Evolutionary conservation across 805 yeast genomes (phyloP), one percentile per base, ranked within the genome.

Genomic region (Yarrowia bubula): DNA sequence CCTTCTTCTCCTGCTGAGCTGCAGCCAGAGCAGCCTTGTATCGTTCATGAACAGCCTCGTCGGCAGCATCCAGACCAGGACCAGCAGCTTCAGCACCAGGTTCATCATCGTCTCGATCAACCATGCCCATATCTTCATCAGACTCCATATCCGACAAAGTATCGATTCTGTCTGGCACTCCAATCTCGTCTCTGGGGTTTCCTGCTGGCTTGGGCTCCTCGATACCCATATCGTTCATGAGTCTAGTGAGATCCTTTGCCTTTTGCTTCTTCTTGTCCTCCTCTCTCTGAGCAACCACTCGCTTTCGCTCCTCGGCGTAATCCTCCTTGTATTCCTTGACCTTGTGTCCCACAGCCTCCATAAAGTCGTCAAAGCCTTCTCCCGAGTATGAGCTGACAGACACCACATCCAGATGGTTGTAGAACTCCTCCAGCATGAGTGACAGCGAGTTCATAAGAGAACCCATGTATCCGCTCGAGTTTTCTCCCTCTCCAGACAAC

Each of bases 311-410:
- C 8, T 86, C 86, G 71, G 85, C 85, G 75, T 95, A 95, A 71
- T 81, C 92, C 67, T 86, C 85, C 66, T 91, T 85, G 75, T 88
- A 95, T 76, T 95, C 99, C 42, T 86, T 90, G 53, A 87, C 92
- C 76, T 95, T 95, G 66, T 83, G 82, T 71, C 90, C 96, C 5
- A 95, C 95, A 1, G 90, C 89, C n/a, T 78, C 80, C 71, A 93
- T 74, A 72, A 95, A 93, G 22, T 92, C 96, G 73, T 92, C 97
- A 73, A 95, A 90, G 0, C 99, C 99, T 2, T 82, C 88, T 15
- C 99, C 99, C 0, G 98, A 92, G 72, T 85, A 89, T 50, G 98
- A 86, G 48, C 97, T 90, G 13, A 92, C 96, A n/a, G 90, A 87
- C 48, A 89, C 96, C 67, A 92, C 90, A 74, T 95, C 98, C 68